Base-by-base conservation (phyloP, 257 asterid genomes). In the Leonotis leonurus region DNA sequence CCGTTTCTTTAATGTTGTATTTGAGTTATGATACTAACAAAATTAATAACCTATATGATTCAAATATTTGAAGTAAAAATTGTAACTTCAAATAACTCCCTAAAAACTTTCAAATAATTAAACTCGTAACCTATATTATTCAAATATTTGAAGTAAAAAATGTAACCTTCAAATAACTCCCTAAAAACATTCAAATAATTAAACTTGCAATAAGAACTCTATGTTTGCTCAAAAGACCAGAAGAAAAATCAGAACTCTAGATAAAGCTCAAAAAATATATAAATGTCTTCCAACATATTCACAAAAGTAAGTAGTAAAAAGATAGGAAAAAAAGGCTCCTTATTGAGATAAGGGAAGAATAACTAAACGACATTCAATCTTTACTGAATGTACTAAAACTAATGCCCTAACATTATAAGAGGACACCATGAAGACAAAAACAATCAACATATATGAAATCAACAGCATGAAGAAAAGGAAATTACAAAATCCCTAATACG, bases 401-500 rank as follows among this genome's bases (percentile, higher is more conserved):
- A 29, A 16, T 26, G 60, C 41, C 8, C 1, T 25, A 30, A 44
- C n/a, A 44, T 25, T 14, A 20, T 1, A 26, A 36, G 43, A 25
- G 21, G 37, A 36, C 37, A 17, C 13, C 3, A 1, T 27, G 44
- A 41, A 3, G 29, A 16, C 16, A 17, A 41, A 6, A 11, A 45
- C 10, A 20, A 45, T 17, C 4, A 20, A 9, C n/a, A 45, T 7
- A 45, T 17, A 45, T 20, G 52, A 45, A 45, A 55, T 36, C 33
- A 58, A 57, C 5, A 27, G 22, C 25, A 1, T 10, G 4, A 10
- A 25, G 1, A 4, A 11, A 17, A 4, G 1, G n/a, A 6, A 17
- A 18, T 0, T 14, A 59, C 24, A 29, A 30, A 2, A 53, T 20
- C 27, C 61, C 75, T 68, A 81, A 43, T 35, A 70, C 12, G 87